A percentile compares a stretch with the other conserved stretches of the same genome.
Conservation (phyloP, 2,329 filamentous ascomycete genomes). For the Taxawa tesnikishii region DNA sequence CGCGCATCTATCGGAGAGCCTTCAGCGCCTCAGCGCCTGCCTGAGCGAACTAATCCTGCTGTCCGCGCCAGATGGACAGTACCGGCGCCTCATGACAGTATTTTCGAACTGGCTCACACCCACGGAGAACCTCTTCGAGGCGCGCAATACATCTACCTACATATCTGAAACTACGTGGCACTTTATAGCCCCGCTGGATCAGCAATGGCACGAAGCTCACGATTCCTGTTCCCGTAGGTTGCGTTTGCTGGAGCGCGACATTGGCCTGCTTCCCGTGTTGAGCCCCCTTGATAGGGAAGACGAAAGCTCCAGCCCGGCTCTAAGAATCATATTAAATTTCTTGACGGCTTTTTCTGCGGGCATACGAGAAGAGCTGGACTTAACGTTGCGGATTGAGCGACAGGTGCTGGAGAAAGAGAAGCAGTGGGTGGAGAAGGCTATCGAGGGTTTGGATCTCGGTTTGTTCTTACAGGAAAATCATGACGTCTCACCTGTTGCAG, state of each 20-base stretch:
- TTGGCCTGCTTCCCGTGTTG: slow-evolving; percentile 4
- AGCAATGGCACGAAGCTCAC: slow-evolving; percentile 5
- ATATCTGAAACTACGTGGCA: background rate
- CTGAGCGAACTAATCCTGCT: slow-evolving; percentile 46
- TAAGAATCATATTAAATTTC: slow-evolving; percentile 1
- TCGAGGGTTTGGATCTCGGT: no score
- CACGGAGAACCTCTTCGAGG: slow-evolving; percentile 8
- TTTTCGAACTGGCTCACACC: slow-evolving; percentile 48
- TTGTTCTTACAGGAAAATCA: no score
- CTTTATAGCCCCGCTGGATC: slow-evolving; percentile 2
- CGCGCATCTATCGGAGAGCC: no score
- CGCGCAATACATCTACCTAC: background rate
- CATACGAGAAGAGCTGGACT: slow-evolving; percentile 5
- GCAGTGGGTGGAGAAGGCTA: slow-evolving; percentile 2
- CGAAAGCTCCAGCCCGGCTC: background rate
- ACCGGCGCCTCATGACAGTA: slow-evolving; percentile 39
- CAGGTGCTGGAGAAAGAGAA: slow-evolving; percentile 4
- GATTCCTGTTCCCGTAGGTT: slow-evolving; percentile 5
- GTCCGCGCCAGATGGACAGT: slow-evolving; percentile 43
- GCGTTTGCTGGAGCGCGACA: slow-evolving; percentile 5
- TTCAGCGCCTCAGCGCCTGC: slow-evolving; percentile 46
- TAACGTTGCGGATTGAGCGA: slow-evolving; percentile 4
- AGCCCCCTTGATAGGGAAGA: background rate
- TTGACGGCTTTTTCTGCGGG: slow-evolving; percentile 1
- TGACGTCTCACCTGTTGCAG: no score